Percentiles rank a stretch among this genome's conserved stretches.
phyloP scores from a whole-genome alignment of 208 protist species.

The Phytomonas sp. region DNA sequence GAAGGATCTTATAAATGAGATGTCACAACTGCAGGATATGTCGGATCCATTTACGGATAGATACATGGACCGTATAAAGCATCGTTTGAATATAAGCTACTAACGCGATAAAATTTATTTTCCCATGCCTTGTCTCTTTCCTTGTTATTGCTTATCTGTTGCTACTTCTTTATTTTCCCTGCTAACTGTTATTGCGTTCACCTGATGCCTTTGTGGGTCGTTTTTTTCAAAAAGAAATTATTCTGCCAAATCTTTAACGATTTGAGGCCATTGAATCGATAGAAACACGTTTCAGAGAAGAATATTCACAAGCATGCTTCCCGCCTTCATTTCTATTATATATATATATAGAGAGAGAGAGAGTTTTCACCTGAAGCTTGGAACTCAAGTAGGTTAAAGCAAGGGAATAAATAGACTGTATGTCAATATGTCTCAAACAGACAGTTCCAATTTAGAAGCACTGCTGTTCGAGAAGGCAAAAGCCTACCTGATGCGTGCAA shows the following conservation, averaged over 20 bases:
- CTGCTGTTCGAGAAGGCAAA: conserved; percentile 78
- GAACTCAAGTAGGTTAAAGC: background rate
- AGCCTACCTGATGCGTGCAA: conserved; percentile 80
- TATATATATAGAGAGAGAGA: conserved; percentile 2
- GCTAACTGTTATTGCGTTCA: background rate
- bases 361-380: conserved; percentile 2
- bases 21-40: conserved; percentile 34
- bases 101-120: background rate
- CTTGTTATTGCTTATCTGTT: background rate
- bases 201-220: background rate
- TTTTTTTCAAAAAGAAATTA: background rate
- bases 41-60: conserved; percentile 60
- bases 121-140: background rate
- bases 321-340: conserved; percentile 7
- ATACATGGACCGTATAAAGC: conserved; percentile 30
- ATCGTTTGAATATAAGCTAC: conserved; percentile 2
- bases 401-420: background rate
- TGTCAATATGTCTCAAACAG: conserved; percentile 4
- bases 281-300: background rate
- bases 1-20: conserved; percentile 34
- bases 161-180: background rate
- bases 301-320: conserved; percentile 2
- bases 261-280: background rate
- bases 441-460: conserved; percentile 19
- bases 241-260: background rate